Base-by-base conservation (phyloP, 345 rosid species). In the Cardamine chenopodiifolia region DNA sequence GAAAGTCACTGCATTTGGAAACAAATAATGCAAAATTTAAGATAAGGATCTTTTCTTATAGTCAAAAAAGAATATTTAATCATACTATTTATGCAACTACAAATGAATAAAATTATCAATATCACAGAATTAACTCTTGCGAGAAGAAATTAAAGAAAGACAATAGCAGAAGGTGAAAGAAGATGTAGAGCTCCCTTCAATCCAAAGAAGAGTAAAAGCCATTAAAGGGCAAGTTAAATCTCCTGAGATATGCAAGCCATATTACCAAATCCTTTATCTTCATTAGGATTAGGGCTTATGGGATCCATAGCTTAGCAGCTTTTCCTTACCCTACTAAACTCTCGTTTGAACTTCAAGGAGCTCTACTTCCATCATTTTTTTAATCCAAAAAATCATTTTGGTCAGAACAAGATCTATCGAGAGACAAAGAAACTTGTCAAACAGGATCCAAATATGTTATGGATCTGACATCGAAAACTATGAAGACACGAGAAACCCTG, bases 301-400 rank as follows among this genome's bases (percentile, higher is more conserved):
- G 94, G 83, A 88, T 90, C 84, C 96, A 90, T 90, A 90, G 85
- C 92, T 84, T 74, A 83, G 95, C 92, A 92, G 98, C 96, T 86
- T 79, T 35, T 76, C 73, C 83, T 71, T 31, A 81, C 92, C 89
- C 83, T 15, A 84, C 78, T 67, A 54, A 80, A 71, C 25, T 92
- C 92, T 86, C 87, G 81, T 73, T 92, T 92, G 95, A 91, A 92
- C 91, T 85, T 85, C 54, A 90, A 86, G 89, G 90, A 92, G 96
- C 98, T 92, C 98, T 63, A 85, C 90, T 40, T 80, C 40, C 1
- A 25, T 54, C 18, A 1, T 53, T n/a, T 48, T 12, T 37, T 19
- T 10, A 65, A 56, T 28, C 10, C 2, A 53, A 0, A 42, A 49
- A 61, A 76, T 44, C 3, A 20, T 53, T 61, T 15, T 3, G 9